phyloP scores from a whole-genome alignment of 352 stramenopile species.

The Globisporangium paddicum region DNA sequence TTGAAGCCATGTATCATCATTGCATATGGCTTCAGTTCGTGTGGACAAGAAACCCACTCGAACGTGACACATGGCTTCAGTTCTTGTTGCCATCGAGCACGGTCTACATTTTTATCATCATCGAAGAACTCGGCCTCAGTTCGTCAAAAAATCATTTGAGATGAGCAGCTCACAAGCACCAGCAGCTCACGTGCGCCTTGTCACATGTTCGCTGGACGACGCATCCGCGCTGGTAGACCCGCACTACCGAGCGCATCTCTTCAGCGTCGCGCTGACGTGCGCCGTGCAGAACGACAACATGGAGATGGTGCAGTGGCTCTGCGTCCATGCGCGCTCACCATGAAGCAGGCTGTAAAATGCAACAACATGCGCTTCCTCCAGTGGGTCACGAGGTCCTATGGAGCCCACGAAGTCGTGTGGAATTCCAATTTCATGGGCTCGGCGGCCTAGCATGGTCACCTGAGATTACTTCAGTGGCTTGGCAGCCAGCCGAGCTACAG shows the following conservation, averaged over 20 bases:
- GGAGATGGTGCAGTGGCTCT: conserved; percentile 15
- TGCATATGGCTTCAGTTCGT: no score
- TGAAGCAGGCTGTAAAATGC: conserved; percentile 7
- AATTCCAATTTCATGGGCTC: conserved; percentile 9
- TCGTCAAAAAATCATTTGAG: no score
- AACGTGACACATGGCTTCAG: no score
- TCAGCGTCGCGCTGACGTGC: conserved; percentile 3
- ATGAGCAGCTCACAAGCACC: no score
- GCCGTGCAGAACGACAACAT: conserved; percentile 11
- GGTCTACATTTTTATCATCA: no score
- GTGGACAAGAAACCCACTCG: no score
- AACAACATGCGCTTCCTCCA: conserved; percentile 8
- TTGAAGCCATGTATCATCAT: no score
- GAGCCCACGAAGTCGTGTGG: background rate
- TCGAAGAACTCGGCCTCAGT: no score
- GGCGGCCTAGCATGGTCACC: conserved; percentile 9
- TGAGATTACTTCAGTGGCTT: conserved; percentile 8
- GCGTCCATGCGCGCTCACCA: background rate
- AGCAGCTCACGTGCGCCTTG: no score
- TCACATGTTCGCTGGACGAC: background rate
- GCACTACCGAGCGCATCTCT: conserved; percentile 10
- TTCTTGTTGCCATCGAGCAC: no score
- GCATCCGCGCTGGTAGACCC: background rate
- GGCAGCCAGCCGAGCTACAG: conserved; percentile 2
- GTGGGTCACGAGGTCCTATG: conserved; percentile 4